Evolutionary conservation across 306 rosid species (phyloP).

Genomic region (Casuarina equisetifolia): DNA sequence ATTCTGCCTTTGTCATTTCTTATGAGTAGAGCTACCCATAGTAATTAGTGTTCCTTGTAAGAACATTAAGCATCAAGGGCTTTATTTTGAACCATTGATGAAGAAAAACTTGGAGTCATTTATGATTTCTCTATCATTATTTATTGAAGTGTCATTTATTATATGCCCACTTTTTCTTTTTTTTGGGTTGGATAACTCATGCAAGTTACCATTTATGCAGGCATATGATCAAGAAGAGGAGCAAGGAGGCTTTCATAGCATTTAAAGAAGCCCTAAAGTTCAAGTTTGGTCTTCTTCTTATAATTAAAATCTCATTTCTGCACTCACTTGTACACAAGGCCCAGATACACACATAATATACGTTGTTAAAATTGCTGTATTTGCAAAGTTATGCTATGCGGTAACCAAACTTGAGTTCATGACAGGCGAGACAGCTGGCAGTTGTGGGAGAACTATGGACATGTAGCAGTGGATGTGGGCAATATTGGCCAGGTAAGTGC

Average conservation of each 20-base stretch:
- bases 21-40: background rate
- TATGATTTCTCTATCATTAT: background rate
- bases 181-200: background rate
- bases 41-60: background rate
- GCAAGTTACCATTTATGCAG: conserved; percentile 51
- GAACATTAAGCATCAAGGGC: background rate
- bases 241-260: conserved; percentile 84
- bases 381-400: conserved; percentile 26
- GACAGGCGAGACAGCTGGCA: conserved; percentile 94
- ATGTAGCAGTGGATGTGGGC: conserved; percentile 83
- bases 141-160: conserved; percentile 4
- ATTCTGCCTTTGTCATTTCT: background rate
- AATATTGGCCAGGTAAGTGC: conserved; percentile 71
- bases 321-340: background rate
- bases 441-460: conserved; percentile 88
- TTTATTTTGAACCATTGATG: conserved; percentile 1
- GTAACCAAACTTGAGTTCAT: conserved; percentile 40
- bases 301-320: conserved; percentile 11
- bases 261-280: conserved; percentile 90
- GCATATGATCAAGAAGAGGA: conserved; percentile 88
- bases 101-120: background rate
- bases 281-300: conserved; percentile 57
- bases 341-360: background rate
- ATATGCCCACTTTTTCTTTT: background rate
- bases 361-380: conserved; percentile 1